Percentiles rank a stretch among this genome's conserved stretches.
These are phyloP conservation scores for Auxenochlorella pyrenoidosa DNA, from an alignment of 139 green algal species.

Conservation along the genomic window DNA sequence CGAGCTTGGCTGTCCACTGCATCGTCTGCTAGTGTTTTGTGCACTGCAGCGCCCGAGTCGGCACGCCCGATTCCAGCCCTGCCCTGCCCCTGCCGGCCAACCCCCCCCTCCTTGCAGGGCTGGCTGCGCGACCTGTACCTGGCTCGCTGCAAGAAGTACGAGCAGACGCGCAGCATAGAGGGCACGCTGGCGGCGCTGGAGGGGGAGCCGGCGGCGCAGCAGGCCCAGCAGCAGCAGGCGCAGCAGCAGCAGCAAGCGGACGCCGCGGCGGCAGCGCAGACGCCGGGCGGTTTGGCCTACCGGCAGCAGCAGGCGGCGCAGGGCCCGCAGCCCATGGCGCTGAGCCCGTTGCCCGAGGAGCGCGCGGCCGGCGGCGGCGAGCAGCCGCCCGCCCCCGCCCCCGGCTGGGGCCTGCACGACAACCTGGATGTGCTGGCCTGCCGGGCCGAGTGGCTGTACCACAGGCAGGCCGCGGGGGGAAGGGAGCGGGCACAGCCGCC, in stretches of 20 bases:
- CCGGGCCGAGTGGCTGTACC: constrained; percentile 80
- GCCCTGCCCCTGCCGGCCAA: background rate
- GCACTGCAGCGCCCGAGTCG: too few relatives aligned
- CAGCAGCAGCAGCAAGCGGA: background rate
- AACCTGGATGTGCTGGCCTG: constrained; percentile 81
- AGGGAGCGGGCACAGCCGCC: constrained; percentile 2
- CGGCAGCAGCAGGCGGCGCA: background rate
- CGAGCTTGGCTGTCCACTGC: too few relatives aligned
- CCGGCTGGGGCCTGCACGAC: constrained; percentile 68
- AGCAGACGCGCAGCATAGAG: constrained; percentile 56
- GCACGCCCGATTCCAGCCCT: background rate
- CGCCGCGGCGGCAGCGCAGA: background rate
- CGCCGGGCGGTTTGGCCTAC: too few relatives aligned
- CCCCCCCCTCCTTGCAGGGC: background rate
- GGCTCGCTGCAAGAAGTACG: constrained; percentile 65
- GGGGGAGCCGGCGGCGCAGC: constrained; percentile 6
- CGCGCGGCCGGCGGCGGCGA: background rate
- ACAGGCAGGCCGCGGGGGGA: constrained; percentile 40
- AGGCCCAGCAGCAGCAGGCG: background rate
- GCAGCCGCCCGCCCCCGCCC: background rate
- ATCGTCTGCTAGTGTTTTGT: too few relatives aligned
- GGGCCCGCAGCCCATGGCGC: constrained; percentile 14
- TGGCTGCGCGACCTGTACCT: constrained; percentile 75
- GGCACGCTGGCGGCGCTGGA: constrained; percentile 52
- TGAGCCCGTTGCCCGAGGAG: constrained; percentile 27